Evolutionary conservation across 352 stramenopile genomes (phyloP), one percentile per base, ranked within the genome.

Genomic region (Phytophthora europaea): DNA sequence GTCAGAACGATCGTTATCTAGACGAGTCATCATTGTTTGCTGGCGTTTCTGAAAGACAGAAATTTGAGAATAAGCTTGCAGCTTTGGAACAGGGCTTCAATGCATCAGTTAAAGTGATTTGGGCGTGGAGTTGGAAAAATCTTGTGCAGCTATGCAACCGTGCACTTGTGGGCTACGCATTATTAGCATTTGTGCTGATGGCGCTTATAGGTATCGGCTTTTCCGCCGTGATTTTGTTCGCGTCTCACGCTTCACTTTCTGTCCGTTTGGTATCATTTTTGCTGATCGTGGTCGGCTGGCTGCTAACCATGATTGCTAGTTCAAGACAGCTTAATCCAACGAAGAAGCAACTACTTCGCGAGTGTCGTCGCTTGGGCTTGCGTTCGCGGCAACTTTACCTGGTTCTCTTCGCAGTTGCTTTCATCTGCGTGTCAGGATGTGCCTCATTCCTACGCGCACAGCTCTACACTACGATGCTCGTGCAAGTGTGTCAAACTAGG

Each of bases 361-460:
- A 78, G 50, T 79, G 76, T 28, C 73, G 72, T 13, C 67, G 72
- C 31, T 61, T 87, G n/a, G 67, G 76, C 12, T 70, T 92, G 6
- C 81, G 81, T 4, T 70, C 78, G 15, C 54, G 68, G 13, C 79
- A 79, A 18, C 63, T 79, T 9, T 79, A 76, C 57, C 43, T 73
- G 57, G 53, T 47, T 31, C 68, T 86, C 50, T 73, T 86, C 57
- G 53, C 72, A 5, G 33, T 77, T 4, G 76, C 80, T 28, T 86
- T 84, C 51, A 65, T 79, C 23, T 81, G 79, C 61, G 70, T 81
- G 4, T 81, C 76, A 18, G 72, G 80, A 15, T 88, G 92, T 62
- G 79, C 77, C 9, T 75, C 85, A 13, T 94, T 94, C 55, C 62
- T 94, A 5, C 85, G 88, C 3, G 87, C 83, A 0, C 88, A 95